These are phyloP conservation scores for Echinosophora koreensis DNA, from an alignment of 306 rosid genomes.

Conservation along the genomic window DNA sequence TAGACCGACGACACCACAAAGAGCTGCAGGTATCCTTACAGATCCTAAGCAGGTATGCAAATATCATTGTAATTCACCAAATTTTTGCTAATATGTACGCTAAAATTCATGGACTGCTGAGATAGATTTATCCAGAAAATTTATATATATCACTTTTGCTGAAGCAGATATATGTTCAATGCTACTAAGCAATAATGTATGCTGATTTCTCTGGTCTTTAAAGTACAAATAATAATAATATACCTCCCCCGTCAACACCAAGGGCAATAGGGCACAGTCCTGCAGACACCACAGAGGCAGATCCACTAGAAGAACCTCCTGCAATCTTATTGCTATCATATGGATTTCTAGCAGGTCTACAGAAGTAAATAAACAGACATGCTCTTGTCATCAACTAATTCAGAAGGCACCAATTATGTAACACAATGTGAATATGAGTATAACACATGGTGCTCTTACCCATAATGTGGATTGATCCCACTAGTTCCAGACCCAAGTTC, in stretches of 20 bases:
- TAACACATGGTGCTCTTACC: slow-evolving; percentile 56
- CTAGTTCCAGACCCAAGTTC: slow-evolving; percentile 98
- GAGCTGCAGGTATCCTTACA: slow-evolving; percentile 95
- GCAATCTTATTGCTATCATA: slow-evolving; percentile 65
- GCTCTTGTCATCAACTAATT: slow-evolving; percentile 23
- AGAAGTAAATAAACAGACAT: slow-evolving; percentile 33
- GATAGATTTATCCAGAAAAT: slow-evolving; percentile 10
- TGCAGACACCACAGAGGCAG: slow-evolving; percentile 92
- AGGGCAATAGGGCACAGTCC: slow-evolving; percentile 94
- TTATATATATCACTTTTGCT: slow-evolving; percentile 10
- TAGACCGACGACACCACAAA: slow-evolving; percentile 91
- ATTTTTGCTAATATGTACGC: slow-evolving; percentile 1
- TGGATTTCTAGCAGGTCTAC: slow-evolving; percentile 88
- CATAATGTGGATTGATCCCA: slow-evolving; percentile 94
- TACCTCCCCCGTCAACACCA: slow-evolving; percentile 99
- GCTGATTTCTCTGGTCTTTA: slow-evolving; percentile 18
- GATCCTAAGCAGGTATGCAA: slow-evolving; percentile 67
- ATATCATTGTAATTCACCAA: slow-evolving; percentile 37
- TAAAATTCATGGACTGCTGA: slow-evolving; percentile 6
- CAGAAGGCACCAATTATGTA: background rate
- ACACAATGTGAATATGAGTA: slow-evolving; percentile 1
- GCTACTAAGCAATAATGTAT: slow-evolving; percentile 30
- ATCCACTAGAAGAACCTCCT: slow-evolving; percentile 97
- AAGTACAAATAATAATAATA: background rate
- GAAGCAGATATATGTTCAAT: slow-evolving; percentile 26